A percentile compares a stretch with the other conserved stretches of the same genome.
phyloP scores from a whole-genome alignment of 2,329 filamentous ascomycete species.

The Epichloe sibirici region DNA sequence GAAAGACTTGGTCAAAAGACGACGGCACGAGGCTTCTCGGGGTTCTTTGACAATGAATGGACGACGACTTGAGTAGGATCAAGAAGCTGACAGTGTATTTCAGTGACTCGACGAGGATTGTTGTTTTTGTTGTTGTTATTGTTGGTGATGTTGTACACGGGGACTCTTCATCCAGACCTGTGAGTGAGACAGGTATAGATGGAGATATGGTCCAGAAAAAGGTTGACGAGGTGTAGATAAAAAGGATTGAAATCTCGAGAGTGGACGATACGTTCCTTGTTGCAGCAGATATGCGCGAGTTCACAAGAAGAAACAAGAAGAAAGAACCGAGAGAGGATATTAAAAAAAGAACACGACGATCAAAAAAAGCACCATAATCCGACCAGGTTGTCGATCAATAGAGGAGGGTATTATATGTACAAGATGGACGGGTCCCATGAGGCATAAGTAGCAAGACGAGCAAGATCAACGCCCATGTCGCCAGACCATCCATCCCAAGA shows the following conservation, averaged over 20 bases:
- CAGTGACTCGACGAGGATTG: constrained; percentile 16
- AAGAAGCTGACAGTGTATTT: constrained; percentile 3
- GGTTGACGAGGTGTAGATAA: constrained; percentile 21
- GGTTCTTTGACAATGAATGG: constrained; percentile 28
- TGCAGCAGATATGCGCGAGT: constrained; percentile 17
- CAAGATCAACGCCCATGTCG: constrained; percentile 26
- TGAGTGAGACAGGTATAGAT: background rate
- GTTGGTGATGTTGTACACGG: constrained; percentile 17
- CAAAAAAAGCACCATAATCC: constrained; percentile 27
- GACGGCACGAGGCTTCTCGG: constrained; percentile 9
- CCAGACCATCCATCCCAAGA: constrained; percentile 7
- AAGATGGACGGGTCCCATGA: constrained; percentile 25
- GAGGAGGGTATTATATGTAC: constrained; percentile 13
- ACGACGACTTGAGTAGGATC: constrained; percentile 15
- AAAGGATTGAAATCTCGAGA: constrained; percentile 28
- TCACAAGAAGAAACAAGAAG: constrained; percentile 29
- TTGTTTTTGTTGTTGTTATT: constrained; percentile 6
- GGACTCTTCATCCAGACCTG: constrained; percentile 4
- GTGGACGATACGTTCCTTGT: constrained; percentile 26
- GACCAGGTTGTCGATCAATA: constrained; percentile 37
- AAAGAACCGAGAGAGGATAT: constrained; percentile 33
- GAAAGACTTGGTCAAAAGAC: constrained; percentile 3
- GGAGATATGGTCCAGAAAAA: background rate
- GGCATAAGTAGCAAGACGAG: constrained; percentile 36
- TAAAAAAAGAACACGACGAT: constrained; percentile 32